phyloP scores from a whole-genome alignment of 129 eudicot genomes.

The sunflower (Helianthus annuus) region HanXRQr2.0-SUNRISE NC_035446.2:138133227-138133726 shows the following conservation, averaged over 20 bases:
- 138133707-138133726: conserved; percentile 89
- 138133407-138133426: conserved; percentile 99
- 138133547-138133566: conserved; percentile 76
- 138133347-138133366: conserved; percentile 84
- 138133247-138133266: conserved; percentile 98
- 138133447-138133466: conserved; percentile 93
- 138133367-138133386: conserved; percentile 90
- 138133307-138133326: conserved; percentile 88
- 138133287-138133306: conserved; percentile 99
- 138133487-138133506: conserved; percentile 98
- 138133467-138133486: conserved; percentile 91
- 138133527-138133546: conserved; percentile 94
- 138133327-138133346: conserved; percentile 94
- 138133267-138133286: conserved; percentile 76
- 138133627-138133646: conserved; percentile 69
- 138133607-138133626: conserved; percentile 89
- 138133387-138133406: conserved; percentile 89
- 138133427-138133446: conserved; percentile 87
- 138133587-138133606: conserved; percentile 78
- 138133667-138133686: conserved; percentile 91
- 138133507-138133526: conserved; percentile 91
- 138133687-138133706: conserved; percentile 78
- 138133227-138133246: conserved; percentile 92
- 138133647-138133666: conserved; percentile 95
- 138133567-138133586: conserved; percentile 89